Percentiles rank a stretch among this genome's conserved stretches.
Conservation (phyloP, 148 eudicot species). For the Fagopyrum esculentum region DNA sequence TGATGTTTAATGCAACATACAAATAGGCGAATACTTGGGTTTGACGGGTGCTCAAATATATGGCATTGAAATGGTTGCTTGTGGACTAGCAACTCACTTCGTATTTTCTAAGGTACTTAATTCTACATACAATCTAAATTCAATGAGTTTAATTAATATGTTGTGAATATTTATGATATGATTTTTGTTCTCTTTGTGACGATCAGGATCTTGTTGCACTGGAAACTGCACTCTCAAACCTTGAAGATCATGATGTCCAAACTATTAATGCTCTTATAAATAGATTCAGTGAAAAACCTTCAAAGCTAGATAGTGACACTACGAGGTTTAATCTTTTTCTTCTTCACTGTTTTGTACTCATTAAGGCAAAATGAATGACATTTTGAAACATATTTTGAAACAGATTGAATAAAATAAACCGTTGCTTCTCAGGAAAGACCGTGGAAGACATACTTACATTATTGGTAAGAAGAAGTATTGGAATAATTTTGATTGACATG, state of each 20-base stretch:
- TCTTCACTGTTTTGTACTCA: not conserved
- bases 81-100: slow-evolving; percentile 38
- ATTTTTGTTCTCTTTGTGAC: not conserved
- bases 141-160: not conserved
- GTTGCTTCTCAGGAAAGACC: slow-evolving; percentile 23
- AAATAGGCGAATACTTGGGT: slow-evolving; percentile 28
- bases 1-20: not conserved
- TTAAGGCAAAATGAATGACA: not conserved
- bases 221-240: slow-evolving; percentile 18
- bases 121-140: not conserved
- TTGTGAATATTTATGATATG: not conserved
- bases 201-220: slow-evolving; percentile 19
- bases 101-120: slow-evolving; percentile 22
- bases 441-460: slow-evolving; percentile 27
- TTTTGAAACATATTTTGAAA: not conserved
- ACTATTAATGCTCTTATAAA: slow-evolving; percentile 13
- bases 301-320: not conserved
- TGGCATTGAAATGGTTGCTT: slow-evolving; percentile 30
- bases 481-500: too few relatives aligned
- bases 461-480: slow-evolving; percentile 16
- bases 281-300: slow-evolving; percentile 6
- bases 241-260: not conserved
- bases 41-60: slow-evolving; percentile 24
- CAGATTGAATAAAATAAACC: slow-evolving; percentile 20
- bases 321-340: not conserved